These are phyloP conservation scores for Gynandropsis gynandra DNA, from an alignment of 345 rosid genomes.

Conservation along the genomic window DNA sequence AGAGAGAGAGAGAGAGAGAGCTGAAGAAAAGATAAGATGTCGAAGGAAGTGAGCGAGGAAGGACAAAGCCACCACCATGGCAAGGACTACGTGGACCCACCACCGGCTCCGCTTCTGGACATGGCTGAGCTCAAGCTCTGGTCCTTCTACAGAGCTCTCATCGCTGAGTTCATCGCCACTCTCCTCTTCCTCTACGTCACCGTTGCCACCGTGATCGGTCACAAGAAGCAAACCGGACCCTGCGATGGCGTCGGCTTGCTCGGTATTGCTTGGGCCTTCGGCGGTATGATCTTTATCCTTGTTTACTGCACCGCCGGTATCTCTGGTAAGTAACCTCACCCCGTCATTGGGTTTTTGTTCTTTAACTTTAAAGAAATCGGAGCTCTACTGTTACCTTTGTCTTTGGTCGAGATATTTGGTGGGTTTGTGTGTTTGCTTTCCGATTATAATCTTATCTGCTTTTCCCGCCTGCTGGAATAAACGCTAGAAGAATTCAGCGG, in stretches of 20 bases:
- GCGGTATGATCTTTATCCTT: conserved; percentile 66
- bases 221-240: conserved; percentile 48
- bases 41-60: conserved; percentile 82
- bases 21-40: conserved; percentile 32
- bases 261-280: conserved; percentile 91
- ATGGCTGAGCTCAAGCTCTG: conserved; percentile 59
- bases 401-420: not conserved
- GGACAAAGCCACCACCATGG: conserved; percentile 45
- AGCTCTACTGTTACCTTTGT: not conserved
- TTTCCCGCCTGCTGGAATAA: too few species aligned
- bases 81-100: conserved; percentile 93
- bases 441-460: too few species aligned
- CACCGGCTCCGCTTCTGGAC: conserved; percentile 81
- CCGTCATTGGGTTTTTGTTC: not conserved
- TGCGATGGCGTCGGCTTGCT: conserved; percentile 84
- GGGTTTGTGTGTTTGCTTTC: conserved; percentile 6
- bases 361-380: not conserved
- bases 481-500: too few species aligned
- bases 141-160: conserved; percentile 90
- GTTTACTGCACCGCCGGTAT: conserved; percentile 73
- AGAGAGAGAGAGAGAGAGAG: conserved; percentile 8
- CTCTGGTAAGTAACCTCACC: conserved; percentile 38
- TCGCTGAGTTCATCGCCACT: conserved; percentile 92
- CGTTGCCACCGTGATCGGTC: conserved; percentile 78
- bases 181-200: conserved; percentile 84